phyloP scores from a whole-genome alignment of 139 green algal genomes.

The Zygnema circumcarinatum region DNA sequence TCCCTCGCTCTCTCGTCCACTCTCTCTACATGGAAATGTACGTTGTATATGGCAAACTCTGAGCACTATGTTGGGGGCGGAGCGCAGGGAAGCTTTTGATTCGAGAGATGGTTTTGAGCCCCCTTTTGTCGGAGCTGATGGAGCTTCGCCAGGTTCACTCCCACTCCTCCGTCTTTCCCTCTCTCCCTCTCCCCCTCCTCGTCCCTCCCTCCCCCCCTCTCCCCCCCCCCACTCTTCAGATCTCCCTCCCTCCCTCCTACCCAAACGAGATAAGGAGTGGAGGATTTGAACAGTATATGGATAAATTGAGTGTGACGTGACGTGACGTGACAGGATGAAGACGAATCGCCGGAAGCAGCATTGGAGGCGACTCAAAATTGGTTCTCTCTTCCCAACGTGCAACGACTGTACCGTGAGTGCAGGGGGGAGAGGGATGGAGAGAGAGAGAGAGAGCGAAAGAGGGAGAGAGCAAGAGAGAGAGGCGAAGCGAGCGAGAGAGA shows the following conservation, averaged over 20 bases:
- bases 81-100: slow-evolving; percentile 52
- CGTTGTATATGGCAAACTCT: neutral
- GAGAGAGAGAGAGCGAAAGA: too few species aligned
- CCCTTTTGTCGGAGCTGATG: slow-evolving; percentile 51
- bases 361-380: too few species aligned
- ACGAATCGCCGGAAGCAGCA: too few species aligned
- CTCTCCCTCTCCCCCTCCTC: slow-evolving; percentile 9
- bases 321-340: too few species aligned
- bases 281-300: neutral
- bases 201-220: neutral
- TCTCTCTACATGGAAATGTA: neutral
- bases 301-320: too few species aligned
- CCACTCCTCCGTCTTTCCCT: neutral
- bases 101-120: slow-evolving; percentile 38
- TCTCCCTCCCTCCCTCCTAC: neutral
- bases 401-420: too few species aligned
- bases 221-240: too few species aligned
- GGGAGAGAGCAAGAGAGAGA: too few species aligned
- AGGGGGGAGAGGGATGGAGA: too few species aligned
- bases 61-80: neutral
- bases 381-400: too few species aligned
- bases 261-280: neutral
- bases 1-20: too few species aligned
- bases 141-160: slow-evolving; percentile 47
- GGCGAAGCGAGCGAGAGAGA: too few species aligned